Percentiles rank a stretch among this genome's conserved stretches.
These are phyloP conservation scores for Saxophila tyrrhenica DNA, from an alignment of 495 filamentous ascomycete species.

Conservation along the genomic window DNA sequence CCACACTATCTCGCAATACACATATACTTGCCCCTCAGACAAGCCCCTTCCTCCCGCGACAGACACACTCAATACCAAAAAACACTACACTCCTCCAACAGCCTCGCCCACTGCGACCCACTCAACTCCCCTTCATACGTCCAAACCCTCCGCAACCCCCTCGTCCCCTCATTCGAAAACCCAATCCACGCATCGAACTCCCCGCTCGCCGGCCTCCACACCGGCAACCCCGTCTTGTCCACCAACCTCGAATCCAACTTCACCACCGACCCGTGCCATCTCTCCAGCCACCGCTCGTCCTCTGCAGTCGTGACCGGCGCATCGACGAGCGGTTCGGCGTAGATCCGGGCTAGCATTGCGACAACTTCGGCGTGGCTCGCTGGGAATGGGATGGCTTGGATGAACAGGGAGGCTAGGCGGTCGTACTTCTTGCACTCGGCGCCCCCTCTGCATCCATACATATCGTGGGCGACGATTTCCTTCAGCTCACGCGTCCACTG, in stretches of 20 bases:
- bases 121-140: background rate
- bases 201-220: background rate
- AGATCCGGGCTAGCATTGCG: background rate
- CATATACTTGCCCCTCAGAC: too few species aligned
- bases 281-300: background rate
- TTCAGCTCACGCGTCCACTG: too few species aligned
- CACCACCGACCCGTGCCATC: too few species aligned
- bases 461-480: too few species aligned
- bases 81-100: background rate
- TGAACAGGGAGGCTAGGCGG: background rate
- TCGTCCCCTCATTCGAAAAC: background rate
- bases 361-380: background rate
- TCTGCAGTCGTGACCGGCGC: background rate
- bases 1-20: too few species aligned
- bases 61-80: background rate
- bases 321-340: background rate
- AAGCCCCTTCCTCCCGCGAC: background rate
- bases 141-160: background rate
- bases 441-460: too few species aligned
- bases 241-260: too few species aligned
- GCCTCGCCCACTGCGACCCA: background rate
- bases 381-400: background rate
- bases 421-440: background rate
- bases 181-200: background rate
- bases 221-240: too few species aligned